Base-by-base conservation (phyloP, 2,329 filamentous ascomycete species). In the Phaeosphaeriaceae sp. region DNA sequence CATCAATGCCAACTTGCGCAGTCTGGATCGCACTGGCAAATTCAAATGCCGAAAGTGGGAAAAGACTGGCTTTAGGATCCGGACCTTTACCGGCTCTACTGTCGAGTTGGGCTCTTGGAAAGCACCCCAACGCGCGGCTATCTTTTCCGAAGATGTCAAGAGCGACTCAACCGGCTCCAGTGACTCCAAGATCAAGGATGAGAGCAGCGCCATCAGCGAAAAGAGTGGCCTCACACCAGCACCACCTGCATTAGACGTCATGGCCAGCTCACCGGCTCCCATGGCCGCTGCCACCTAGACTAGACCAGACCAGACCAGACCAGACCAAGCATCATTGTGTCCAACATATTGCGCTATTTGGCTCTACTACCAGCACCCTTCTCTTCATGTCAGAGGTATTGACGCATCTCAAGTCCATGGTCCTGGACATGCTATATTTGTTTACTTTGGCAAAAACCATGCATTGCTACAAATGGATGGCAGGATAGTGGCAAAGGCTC, bases 1-100 rank as follows among this genome's bases (percentile, higher is more conserved):
- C 51, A 99, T 99, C 81, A 99, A 99, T 71, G 94, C 94, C 46
- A 90, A 91, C 43, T 87, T 99, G 41, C 90, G 94, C 46, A 93
- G 94, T 11, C 88, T 99, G 58, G 94, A 99, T 74, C 87, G 93
- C 53, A 89, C 89, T 6, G 93, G 93, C 60, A 89, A 93, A 67
- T 60, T 60, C 57, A 92, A 94, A 8, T 97, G 92, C 74, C 89
- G 93, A 58, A 92, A 87, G 72, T 99, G 94, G 94, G 81, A 86
- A 70, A 90, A 87, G 73, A 91, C 91, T 56, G 83, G 86, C 47
- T 90, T 97, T 71, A 82, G 81, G 40, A 79, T 97, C 62, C 96
- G 96, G 81, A 96, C 88, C 74, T 97, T 97, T 72, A 97, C 93
- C 1, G 93, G 93, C 44, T 83, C 91, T 13, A 70, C 83, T 26